phyloP scores from a whole-genome alignment of 148 eudicot species.

The Dysphania ambrosioides region DNA sequence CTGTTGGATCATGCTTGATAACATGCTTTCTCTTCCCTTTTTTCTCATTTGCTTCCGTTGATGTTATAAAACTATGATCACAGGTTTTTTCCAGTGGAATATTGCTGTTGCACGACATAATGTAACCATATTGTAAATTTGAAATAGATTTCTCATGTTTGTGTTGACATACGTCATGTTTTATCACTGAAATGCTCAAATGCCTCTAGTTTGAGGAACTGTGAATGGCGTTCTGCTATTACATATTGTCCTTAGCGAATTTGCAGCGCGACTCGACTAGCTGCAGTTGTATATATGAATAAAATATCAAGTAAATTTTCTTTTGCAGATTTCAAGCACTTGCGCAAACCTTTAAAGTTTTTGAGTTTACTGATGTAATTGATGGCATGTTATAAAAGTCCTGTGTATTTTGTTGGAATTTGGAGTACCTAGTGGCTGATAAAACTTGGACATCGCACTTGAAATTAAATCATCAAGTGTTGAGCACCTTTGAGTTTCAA shows the following conservation, averaged over 20 bases:
- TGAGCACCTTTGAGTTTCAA: no score
- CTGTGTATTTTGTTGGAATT: neutral
- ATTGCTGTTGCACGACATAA: conserved; percentile 37
- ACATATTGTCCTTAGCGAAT: neutral
- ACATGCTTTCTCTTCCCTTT: conserved; percentile 28
- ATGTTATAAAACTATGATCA: conserved; percentile 38
- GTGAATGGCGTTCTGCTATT: conserved; percentile 2
- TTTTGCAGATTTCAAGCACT: neutral
- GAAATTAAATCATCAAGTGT: neutral
- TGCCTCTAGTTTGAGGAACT: neutral
- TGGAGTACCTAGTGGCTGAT: neutral
- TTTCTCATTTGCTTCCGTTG: conserved; percentile 19
- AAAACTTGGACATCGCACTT: neutral
- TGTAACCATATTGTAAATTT: conserved; percentile 71
- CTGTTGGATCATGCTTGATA: conserved; percentile 32
- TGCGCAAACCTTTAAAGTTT: neutral
- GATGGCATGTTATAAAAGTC: neutral
- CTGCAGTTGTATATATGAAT: neutral
- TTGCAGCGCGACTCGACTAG: neutral
- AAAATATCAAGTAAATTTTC: neutral
- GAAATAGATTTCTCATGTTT: conserved; percentile 38
- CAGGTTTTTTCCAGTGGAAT: conserved; percentile 30
- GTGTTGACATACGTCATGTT: conserved; percentile 38
- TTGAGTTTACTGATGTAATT: neutral
- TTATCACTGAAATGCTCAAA: conserved; percentile 17